Base-by-base conservation (phyloP, 345 rosid species). In the Populus deltoides region DNA sequence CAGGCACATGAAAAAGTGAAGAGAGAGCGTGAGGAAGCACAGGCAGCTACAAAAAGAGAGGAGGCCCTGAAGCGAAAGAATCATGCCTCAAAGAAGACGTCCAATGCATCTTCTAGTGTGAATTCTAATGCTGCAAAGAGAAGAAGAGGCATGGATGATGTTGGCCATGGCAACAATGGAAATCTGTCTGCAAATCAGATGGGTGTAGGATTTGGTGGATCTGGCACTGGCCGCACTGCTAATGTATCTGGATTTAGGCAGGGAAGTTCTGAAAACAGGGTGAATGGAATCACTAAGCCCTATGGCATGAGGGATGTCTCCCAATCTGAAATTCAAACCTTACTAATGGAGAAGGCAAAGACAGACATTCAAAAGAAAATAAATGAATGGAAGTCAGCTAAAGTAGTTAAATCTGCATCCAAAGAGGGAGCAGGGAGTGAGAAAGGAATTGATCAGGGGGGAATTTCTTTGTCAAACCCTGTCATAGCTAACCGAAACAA, bases 11-110 rank as follows among this genome's bases (percentile, higher is more conserved):
- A 89, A 83, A 90, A 85, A 51, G 91, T 86, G 59, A 74, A 68
- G 80, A 73, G 86, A 85, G 91, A 89, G 59, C 92, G 91, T 1
- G 88, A 88, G 81, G 90, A 90, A 61, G 91, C 91, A 11, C 87
- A 86, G 78, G 85, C 85, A 70, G 85, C 86, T 24, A 72, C 59
- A 8, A 88, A 75, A 79, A 86, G 78, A 75, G 90, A 82, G 72
- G 88, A 85, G 66, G 79, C 81, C 38, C 49, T 86, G 75, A 81
- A 82, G 71, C 80, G 83, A 74, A 91, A 88, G 89, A 76, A 84
- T 29, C 70, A 65, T 51, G 77, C 62, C 72, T 73, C 81, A 29
- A 88, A 85, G 80, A 86, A 83, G 80, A 77, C 57, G 68, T 72
- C 75, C 16, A 71, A 83, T 69, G 65, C 65, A 70, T 79, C 87